Conservation (phyloP, 306 rosid genomes). For the Vigna trinervia region DNA sequence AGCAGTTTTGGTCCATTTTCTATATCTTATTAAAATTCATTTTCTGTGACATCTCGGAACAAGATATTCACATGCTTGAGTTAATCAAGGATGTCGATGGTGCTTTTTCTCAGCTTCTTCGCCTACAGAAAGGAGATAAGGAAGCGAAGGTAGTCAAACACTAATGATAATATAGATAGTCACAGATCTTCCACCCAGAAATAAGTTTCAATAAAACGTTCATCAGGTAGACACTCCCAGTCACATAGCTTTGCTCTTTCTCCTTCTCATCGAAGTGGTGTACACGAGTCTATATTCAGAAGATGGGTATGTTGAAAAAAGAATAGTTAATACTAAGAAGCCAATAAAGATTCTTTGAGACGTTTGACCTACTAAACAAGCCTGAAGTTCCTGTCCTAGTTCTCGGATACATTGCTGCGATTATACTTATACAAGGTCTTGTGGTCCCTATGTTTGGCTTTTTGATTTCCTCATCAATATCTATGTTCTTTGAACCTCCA, state of each 20-base stretch:
- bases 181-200: slow-evolving; percentile 40
- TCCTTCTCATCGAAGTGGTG: slow-evolving; percentile 5
- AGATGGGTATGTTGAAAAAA: background rate
- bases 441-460: slow-evolving; percentile 74
- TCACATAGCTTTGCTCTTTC: slow-evolving; percentile 49
- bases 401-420: slow-evolving; percentile 73
- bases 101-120: slow-evolving; percentile 79
- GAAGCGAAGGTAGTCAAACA: slow-evolving; percentile 38
- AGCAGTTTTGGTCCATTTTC: too few species aligned
- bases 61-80: slow-evolving; percentile 46
- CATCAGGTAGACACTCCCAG: slow-evolving; percentile 53
- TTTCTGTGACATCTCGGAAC: background rate
- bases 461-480: slow-evolving; percentile 69
- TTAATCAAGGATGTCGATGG: slow-evolving; percentile 66
- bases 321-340: slow-evolving; percentile 23
- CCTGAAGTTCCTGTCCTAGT: slow-evolving; percentile 68
- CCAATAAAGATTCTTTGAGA: slow-evolving; percentile 48
- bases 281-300: slow-evolving; percentile 37
- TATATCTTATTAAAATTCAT: too few species aligned
- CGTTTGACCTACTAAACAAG: slow-evolving; percentile 69
- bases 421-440: slow-evolving; percentile 57
- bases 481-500: slow-evolving; percentile 67
- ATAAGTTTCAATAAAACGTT: slow-evolving; percentile 51
- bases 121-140: slow-evolving; percentile 65
- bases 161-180: slow-evolving; percentile 42